Base-by-base conservation (phyloP, 805 yeast species). In the Starmerella apicola region DNA sequence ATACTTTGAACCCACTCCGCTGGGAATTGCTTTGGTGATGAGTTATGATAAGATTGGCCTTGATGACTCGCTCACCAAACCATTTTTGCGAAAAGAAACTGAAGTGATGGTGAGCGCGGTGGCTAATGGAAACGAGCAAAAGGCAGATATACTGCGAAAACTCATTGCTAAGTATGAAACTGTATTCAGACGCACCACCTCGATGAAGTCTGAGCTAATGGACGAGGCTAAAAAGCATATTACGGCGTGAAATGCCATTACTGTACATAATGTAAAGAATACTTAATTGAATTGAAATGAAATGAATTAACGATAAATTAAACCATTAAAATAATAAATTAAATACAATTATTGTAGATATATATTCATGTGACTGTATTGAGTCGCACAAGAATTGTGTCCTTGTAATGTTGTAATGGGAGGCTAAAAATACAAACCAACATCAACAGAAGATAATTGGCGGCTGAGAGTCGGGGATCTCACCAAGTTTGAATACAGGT, bases 21-120 rank as follows among this genome's bases (percentile, higher is more conserved):
- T 91, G 8, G 99, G 98, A 0, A 74, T 79, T 60, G 85, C 91
- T 0, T 62, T 91, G 9, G 88, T 84, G 22, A 86, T 80, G 54
- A 95, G 95, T 1, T 85, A 91, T 57, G 85, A 82, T 41, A 68
- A 71, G 32, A 72, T 91, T 42, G 84, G 81, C 3, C 68, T 83
- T 23, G 85, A 84, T 51, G 63, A 68, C 43, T 77, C 88, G 1
- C 65, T 91, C 44, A 78, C 95, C 0, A 88, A 91, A 52, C 99
- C 99, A 3, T 81, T 81, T 51, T 60, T 91, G 44, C 65, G 99
- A 40, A 76, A 79, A 39, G 74, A 72, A 32, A 64, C 91, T 57
- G 98, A 91, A 54, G 62, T 57, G 13, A 71, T 74, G 36, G 64
- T 91, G 52, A 71, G 65, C 39, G 66, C 68, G 28, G 81, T 91